These are phyloP conservation scores for Phytophthora nicotianae DNA, from an alignment of 352 stramenopile species.

Conservation along the genomic window DNA sequence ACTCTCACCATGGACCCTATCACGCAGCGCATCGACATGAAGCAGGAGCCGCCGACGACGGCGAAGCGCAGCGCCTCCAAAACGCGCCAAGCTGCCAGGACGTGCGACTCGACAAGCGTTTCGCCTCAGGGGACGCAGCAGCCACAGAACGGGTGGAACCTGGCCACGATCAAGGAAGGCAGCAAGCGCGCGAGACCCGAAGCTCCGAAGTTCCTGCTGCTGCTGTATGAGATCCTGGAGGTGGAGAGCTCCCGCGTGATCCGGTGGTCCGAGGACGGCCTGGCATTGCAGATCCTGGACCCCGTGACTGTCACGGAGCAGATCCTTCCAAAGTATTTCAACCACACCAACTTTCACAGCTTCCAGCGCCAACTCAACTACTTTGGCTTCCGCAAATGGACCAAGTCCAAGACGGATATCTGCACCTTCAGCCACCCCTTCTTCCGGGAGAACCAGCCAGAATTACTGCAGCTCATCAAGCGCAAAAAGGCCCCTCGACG, in stretches of 20 bases:
- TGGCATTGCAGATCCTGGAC: slow-evolving; percentile 80
- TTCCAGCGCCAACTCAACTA: slow-evolving; percentile 94
- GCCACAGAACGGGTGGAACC: slow-evolving; percentile 27
- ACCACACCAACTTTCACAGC: slow-evolving; percentile 92
- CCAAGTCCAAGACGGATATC: slow-evolving; percentile 85
- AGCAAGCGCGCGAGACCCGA: slow-evolving; percentile 51
- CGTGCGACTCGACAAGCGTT: background rate
- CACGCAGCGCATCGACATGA: slow-evolving; percentile 25
- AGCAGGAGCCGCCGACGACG: slow-evolving; percentile 18
- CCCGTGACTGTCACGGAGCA: slow-evolving; percentile 65
- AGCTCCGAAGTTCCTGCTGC: slow-evolving; percentile 82
- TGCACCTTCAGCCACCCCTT: slow-evolving; percentile 87
- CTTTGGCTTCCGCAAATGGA: slow-evolving; percentile 92
- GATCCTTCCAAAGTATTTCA: slow-evolving; percentile 94
- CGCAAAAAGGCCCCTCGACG: slow-evolving; percentile 76
- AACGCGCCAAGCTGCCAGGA: slow-evolving; percentile 6
- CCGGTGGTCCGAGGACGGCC: slow-evolving; percentile 72
- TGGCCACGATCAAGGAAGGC: slow-evolving; percentile 43
- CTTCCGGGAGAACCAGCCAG: slow-evolving; percentile 75
- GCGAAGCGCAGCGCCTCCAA: slow-evolving; percentile 25
- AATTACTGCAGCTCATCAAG: slow-evolving; percentile 81
- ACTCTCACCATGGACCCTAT: slow-evolving; percentile 29
- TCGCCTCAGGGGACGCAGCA: slow-evolving; percentile 5
- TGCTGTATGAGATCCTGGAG: slow-evolving; percentile 82
- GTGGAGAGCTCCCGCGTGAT: slow-evolving; percentile 78